Evolutionary conservation across 1,139 yeast genomes (phyloP).

Genomic region (Candida anutae): DNA sequence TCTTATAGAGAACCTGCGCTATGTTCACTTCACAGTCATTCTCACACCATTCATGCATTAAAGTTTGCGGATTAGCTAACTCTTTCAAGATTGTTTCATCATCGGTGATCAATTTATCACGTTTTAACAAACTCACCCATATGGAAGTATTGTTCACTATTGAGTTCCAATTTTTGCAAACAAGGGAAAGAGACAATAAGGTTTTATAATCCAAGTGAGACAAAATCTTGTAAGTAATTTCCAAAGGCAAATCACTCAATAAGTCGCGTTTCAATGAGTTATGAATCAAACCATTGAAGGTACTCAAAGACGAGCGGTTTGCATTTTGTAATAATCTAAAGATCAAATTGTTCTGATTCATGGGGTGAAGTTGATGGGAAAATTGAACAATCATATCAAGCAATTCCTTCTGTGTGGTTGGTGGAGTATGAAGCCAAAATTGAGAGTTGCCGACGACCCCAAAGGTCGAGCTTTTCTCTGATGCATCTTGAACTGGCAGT

Average conservation of each 20-base stretch:
- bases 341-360: conserved; percentile 39
- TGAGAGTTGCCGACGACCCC: conserved; percentile 19
- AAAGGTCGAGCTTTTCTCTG: conserved; percentile 9
- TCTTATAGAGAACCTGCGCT: conserved; percentile 55
- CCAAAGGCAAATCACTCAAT: conserved; percentile 63
- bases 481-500: conserved; percentile 43
- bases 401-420: conserved; percentile 35
- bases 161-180: conserved; percentile 63
- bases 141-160: conserved; percentile 52
- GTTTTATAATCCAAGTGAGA: conserved; percentile 58
- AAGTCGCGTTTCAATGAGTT: conserved; percentile 67
- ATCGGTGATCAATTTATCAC: conserved; percentile 45
- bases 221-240: conserved; percentile 65
- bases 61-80: conserved; percentile 17
- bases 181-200: conserved; percentile 54
- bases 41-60: conserved; percentile 28
- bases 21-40: conserved; percentile 14
- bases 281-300: conserved; percentile 52
- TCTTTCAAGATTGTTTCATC: conserved; percentile 29
- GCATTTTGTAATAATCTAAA: conserved; percentile 60
- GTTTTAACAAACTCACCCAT: conserved; percentile 50
- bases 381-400: conserved; percentile 28
- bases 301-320: conserved; percentile 62
- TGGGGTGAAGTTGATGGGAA: conserved; percentile 27
- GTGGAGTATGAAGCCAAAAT: conserved; percentile 8